These are phyloP conservation scores for Cystofilobasidium macerans DNA, from an alignment of 768 basidiomycete species.

Conservation along the genomic window DNA sequence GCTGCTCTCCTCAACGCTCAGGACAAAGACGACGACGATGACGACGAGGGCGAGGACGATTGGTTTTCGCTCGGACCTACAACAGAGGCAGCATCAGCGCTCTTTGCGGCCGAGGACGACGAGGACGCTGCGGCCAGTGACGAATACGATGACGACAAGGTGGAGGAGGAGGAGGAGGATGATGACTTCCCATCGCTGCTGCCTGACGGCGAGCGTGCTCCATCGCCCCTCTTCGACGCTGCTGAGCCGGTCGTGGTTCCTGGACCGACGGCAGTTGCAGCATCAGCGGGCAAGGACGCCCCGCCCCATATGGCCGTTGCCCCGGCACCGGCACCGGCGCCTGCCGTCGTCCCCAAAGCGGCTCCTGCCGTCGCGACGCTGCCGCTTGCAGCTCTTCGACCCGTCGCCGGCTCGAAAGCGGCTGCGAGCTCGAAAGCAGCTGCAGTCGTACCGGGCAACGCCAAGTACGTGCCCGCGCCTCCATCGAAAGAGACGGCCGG, in stretches of 20 bases:
- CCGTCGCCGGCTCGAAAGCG: no score
- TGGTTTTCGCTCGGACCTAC: background rate
- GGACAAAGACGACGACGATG: background rate
- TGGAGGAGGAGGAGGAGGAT: background rate
- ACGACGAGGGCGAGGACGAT: constrained; percentile 1
- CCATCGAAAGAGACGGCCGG: background rate
- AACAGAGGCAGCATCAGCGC: background rate
- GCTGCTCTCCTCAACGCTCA: background rate
- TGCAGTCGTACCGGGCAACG: background rate
- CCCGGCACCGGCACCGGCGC: background rate
- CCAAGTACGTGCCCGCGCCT: background rate
- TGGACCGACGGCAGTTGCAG: no score
- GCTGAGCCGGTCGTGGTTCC: no score
- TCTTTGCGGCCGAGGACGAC: background rate
- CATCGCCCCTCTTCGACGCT: background rate
- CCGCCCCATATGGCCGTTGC: background rate
- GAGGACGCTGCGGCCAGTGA: background rate
- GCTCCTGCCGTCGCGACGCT: background rate
- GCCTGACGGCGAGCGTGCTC: background rate
- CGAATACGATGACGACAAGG: background rate
- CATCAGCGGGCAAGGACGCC: no score
- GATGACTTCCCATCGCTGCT: constrained; percentile 15
- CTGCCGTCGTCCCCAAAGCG: background rate
- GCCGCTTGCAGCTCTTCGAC: no score
- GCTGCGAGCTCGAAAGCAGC: background rate